Evolutionary conservation across 495 filamentous ascomycete genomes (phyloP), one percentile per base, ranked within the genome.

Genomic region (Neurospora sp.): DNA sequence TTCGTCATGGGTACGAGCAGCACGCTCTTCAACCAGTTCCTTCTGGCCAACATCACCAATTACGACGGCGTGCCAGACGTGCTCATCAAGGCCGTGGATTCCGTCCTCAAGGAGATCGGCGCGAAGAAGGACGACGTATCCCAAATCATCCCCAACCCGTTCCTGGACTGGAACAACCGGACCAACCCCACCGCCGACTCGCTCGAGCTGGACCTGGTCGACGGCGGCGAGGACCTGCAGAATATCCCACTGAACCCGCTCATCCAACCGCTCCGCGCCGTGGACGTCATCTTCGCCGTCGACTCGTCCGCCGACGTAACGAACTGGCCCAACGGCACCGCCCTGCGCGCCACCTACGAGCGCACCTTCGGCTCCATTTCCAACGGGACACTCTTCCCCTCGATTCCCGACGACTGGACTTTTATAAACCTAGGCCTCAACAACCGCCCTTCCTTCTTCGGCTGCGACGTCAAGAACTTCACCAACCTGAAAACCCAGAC

Each of bases 201-300:
- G 9, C 72, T 78, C 39, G 81, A 87, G 68, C 88, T 98, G 31
- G 91, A 91, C 39, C 86, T 98, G 22, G 92, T 95, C 18, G 94
- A 98, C 78, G 94, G 95, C 40, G 95, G 94, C 59, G 87, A 92
- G 78, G 95, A 97, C 78, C 77, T 89, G 22, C 92, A 98, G 78
- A 97, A 97, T 80, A 89, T 97, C 69, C 94, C 95, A 0, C 85
- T 97, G 2, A 87, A 94, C 74, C 96, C 96, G 0, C 86, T 95
- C 6, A 92, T 97, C 77, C 93, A 97, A 76, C 93, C 93, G 0
- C 40, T 80, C 39, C 92, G 95, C 37, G 74, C 86, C 53, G 90
- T 98, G 69, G 96, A 98, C 79, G 91, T 97, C 35, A 94, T 98
- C 79, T 97, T 98, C 79, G 95, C 94, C 31, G 83, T 97, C 74